A percentile compares a stretch with the other conserved stretches of the same genome.
Evolutionary conservation across 768 basidiomycete genomes (phyloP).

Genomic region (Phallus indusiatus): DNA sequence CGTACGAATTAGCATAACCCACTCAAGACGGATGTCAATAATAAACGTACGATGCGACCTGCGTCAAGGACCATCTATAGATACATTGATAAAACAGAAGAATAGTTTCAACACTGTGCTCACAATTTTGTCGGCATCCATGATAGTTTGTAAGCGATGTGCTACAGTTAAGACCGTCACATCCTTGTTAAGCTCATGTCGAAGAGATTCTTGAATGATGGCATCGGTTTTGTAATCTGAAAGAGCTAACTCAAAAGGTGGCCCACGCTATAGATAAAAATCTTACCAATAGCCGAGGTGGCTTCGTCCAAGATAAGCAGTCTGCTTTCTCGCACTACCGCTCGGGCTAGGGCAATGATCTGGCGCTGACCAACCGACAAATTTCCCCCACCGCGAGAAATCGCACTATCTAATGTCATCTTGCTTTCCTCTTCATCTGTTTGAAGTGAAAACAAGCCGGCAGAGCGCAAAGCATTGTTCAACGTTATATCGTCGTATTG

Average conservation of each 20-base stretch:
- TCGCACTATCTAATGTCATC: constrained; percentile 16
- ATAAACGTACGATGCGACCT: constrained; percentile 14
- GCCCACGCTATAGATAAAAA: constrained; percentile 11
- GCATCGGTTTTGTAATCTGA: constrained; percentile 41
- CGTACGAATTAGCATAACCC: too few species aligned
- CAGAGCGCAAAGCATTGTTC: constrained; percentile 30
- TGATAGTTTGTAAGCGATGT: constrained; percentile 30
- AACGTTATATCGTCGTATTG: constrained; percentile 37
- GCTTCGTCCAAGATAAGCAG: constrained; percentile 31
- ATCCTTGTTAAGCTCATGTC: constrained; percentile 25
- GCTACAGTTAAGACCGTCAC: constrained; percentile 42
- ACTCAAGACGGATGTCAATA: background rate
- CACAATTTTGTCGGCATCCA: constrained; percentile 33
- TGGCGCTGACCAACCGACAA: constrained; percentile 29
- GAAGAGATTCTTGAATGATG: constrained; percentile 34
- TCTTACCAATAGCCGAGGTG: constrained; percentile 20
- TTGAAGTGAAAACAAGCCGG: constrained; percentile 22
- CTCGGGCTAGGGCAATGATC: constrained; percentile 32
- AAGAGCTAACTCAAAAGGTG: constrained; percentile 25
- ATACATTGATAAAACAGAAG: background rate
- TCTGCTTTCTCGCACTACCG: constrained; percentile 15
- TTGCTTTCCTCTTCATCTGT: constrained; percentile 14
- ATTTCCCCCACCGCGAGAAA: constrained; percentile 10
- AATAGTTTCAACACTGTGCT: constrained; percentile 14
- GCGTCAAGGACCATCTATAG: constrained; percentile 9